Base-by-base conservation (phyloP, 805 yeast genomes). In the Jamesozyma piceae region DNA sequence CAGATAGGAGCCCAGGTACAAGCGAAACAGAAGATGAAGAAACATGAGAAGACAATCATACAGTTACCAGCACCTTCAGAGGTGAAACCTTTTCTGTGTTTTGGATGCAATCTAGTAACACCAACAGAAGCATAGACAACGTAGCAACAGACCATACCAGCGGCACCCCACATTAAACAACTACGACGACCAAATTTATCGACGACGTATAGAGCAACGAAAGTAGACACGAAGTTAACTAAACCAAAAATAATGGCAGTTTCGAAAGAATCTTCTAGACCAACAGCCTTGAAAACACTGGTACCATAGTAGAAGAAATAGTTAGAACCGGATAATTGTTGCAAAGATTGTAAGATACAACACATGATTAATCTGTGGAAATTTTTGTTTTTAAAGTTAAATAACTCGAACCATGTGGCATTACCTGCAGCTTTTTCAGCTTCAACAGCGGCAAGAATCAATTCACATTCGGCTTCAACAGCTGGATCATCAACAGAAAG, bases 1-100 rank as follows among this genome's bases (percentile, higher is more conserved):
- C 72, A 74, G 53, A 74, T 71, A 55, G 84, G 82, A 50, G 83
- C 86, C 86, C 86, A 80, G 21, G 85, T 75, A 37, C 79, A 71
- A 24, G 86, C 85, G 55, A 32, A 32, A 18, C 21, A 32, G 14
- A 32, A 32, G 18, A 32, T 32, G 14, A 17, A 32, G 14, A 32
- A 18, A 32, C 35, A 32, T 15, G 35, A 5, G 18, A 32, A 32
- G 8, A 32, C 35, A 32, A n/a, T n/a, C n/a, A n/a, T n/a, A n/a
- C n/a, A n/a, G n/a, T n/a, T n/a, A n/a, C n/a, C n/a, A n/a, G n/a
- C 15, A 17, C 35, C 15, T 18, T 29, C n/a, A 5, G 32, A 29
- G n/a, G 35, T n/a, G n/a, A n/a, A n/a, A n/a, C n/a, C n/a, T 8
- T 8, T 18, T 21, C 8, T 32, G 6, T n/a, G 9, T 6, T 6